phyloP scores from a whole-genome alignment of 768 basidiomycete genomes.

The Lentinula lateritia region DNA sequence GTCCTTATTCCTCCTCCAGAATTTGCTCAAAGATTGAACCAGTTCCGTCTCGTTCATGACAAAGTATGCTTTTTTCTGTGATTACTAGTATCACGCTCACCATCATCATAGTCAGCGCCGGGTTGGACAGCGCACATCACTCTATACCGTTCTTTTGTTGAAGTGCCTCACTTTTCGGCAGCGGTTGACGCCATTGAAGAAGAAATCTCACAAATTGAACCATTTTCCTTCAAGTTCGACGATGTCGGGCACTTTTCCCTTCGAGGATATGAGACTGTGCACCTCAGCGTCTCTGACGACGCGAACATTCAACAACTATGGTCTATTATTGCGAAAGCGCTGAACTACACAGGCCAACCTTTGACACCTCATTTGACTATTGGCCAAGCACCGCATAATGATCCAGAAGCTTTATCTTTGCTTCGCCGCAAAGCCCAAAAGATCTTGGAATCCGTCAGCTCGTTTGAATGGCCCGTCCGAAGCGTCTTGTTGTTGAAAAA shows the following conservation, averaged over 20 bases:
- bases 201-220: constrained; percentile 6
- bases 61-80: constrained; percentile 8
- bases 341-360: constrained; percentile 13
- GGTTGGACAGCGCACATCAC: constrained; percentile 18
- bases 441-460: constrained; percentile 4
- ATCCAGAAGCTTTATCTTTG: constrained; percentile 6
- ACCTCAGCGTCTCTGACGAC: constrained; percentile 8
- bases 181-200: constrained; percentile 6
- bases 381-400: constrained; percentile 11
- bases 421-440: constrained; percentile 10
- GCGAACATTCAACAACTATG: constrained; percentile 11
- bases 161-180: neutral
- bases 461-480: constrained; percentile 10
- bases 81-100: too few species aligned
- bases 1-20: constrained; percentile 14
- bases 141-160: constrained; percentile 13
- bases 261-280: constrained; percentile 14
- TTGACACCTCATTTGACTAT: constrained; percentile 16
- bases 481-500: constrained; percentile 13
- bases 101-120: constrained; percentile 4
- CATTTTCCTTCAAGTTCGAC: constrained; percentile 12
- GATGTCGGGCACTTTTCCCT: constrained; percentile 10
- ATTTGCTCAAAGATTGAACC: constrained; percentile 9
- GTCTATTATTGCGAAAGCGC: constrained; percentile 9
- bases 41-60: constrained; percentile 13